Evolutionary conservation across 2,329 filamentous ascomycete species (phyloP).

Genomic region (Monilinia aucupariae): DNA sequence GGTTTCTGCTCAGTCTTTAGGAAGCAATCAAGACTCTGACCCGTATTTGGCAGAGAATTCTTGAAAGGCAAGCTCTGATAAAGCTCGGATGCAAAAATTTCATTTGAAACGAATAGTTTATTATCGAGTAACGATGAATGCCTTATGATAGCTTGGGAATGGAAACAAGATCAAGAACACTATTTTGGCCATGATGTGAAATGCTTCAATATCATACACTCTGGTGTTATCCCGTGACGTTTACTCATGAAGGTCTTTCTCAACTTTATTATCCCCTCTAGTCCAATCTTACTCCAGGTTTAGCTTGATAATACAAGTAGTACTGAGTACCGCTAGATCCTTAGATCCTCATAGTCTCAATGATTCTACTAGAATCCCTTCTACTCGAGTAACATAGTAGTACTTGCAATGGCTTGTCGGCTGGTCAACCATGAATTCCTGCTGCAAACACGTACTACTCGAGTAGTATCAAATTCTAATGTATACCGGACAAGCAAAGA

Average conservation of each 20-base stretch:
- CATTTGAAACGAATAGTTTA: slow-evolving; percentile 13
- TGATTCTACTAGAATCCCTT: too few species aligned
- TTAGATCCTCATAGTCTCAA: too few species aligned
- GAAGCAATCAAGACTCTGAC: slow-evolving; percentile 30
- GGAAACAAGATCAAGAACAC: slow-evolving; percentile 13
- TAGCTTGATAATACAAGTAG: too few species aligned
- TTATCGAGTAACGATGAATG: slow-evolving; percentile 14
- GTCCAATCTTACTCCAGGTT: background rate
- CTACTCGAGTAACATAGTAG: too few species aligned
- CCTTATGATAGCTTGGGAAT: slow-evolving; percentile 21
- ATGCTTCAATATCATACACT: background rate
- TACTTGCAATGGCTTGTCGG: too few species aligned
- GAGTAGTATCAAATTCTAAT: too few species aligned
- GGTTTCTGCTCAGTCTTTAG: slow-evolving; percentile 22
- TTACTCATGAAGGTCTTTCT: background rate
- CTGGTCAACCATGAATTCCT: too few species aligned
- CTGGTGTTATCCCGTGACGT: background rate
- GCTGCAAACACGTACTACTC: too few species aligned
- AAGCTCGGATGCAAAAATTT: slow-evolving; percentile 15
- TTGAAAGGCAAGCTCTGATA: slow-evolving; percentile 33
- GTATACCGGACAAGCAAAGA: too few species aligned
- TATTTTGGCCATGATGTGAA: background rate
- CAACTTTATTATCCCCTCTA: background rate
- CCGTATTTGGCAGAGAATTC: slow-evolving; percentile 30
- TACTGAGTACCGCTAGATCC: too few species aligned